Conservation (phyloP, 2,329 filamentous ascomycete genomes). For the Paecilomyces formosus region DNA sequence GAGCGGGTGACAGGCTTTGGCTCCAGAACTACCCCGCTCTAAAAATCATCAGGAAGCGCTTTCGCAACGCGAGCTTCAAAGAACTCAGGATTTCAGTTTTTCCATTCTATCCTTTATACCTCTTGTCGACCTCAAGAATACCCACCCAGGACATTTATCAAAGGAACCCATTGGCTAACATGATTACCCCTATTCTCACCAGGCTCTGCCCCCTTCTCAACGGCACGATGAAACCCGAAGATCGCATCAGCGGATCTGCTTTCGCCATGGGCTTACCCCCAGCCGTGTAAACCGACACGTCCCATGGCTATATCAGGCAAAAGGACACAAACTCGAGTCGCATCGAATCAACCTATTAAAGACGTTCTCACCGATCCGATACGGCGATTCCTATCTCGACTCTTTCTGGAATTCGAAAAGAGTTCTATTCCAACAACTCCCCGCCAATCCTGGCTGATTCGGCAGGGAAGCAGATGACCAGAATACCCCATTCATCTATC, state of each 20-base stretch:
- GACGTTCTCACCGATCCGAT: neutral
- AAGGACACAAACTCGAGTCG: neutral
- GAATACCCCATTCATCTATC: neutral
- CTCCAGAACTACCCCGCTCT: neutral
- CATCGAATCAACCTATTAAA: neutral
- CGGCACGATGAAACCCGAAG: slow-evolving; percentile 61
- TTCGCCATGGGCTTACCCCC: slow-evolving; percentile 41
- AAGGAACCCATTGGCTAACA: slow-evolving; percentile 8
- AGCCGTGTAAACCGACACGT: slow-evolving; percentile 10
- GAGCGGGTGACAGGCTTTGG: neutral
- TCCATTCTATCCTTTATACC: neutral
- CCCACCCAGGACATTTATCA: neutral
- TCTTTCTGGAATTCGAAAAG: neutral
- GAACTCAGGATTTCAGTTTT: neutral
- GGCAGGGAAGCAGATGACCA: neutral
- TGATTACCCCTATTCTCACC: slow-evolving; percentile 16
- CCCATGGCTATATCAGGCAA: neutral
- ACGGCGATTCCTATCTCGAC: neutral
- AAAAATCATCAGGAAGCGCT: neutral
- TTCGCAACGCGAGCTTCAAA: neutral
- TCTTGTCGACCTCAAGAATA: slow-evolving; percentile 3
- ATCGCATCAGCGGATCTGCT: slow-evolving; percentile 38
- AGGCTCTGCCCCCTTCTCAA: slow-evolving; percentile 81
- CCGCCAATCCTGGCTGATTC: neutral
- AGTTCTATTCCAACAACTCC: neutral